Conservation (phyloP, 345 rosid genomes). For the Brassica nigra region DNA sequence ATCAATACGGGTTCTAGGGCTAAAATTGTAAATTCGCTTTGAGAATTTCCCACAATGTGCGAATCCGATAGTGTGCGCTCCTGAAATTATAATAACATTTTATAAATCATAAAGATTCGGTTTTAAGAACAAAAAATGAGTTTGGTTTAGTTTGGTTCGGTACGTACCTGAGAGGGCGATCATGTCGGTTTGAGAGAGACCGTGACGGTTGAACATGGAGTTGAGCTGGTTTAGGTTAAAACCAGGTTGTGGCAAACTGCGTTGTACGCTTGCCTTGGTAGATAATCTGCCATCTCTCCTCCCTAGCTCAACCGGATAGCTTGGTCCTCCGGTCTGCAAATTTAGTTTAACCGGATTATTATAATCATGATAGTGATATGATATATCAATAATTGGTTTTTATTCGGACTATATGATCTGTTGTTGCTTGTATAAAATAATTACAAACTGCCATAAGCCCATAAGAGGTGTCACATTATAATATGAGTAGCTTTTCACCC, state of each 20-base stretch:
- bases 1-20: slow-evolving; percentile 51
- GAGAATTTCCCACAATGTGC: slow-evolving; percentile 74
- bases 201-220: slow-evolving; percentile 56
- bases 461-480: slow-evolving; percentile 4
- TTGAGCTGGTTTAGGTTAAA: slow-evolving; percentile 70
- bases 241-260: slow-evolving; percentile 57
- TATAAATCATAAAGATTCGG: background rate
- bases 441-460: slow-evolving; percentile 26
- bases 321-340: slow-evolving; percentile 82
- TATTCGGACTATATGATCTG: slow-evolving; percentile 5
- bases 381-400: background rate
- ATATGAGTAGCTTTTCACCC: background rate
- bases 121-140: background rate
- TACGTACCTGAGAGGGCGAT: slow-evolving; percentile 77
- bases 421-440: background rate
- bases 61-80: slow-evolving; percentile 79
- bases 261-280: slow-evolving; percentile 63
- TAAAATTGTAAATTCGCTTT: slow-evolving; percentile 67
- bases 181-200: slow-evolving; percentile 78
- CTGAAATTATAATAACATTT: slow-evolving; percentile 34
- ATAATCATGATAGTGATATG: background rate
- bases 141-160: background rate
- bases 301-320: slow-evolving; percentile 75
- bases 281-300: slow-evolving; percentile 76
- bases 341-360: background rate